These are phyloP conservation scores for Spinacia oleracea DNA, from an alignment of 179 eudicot species.

Conservation along the genomic window DNA sequence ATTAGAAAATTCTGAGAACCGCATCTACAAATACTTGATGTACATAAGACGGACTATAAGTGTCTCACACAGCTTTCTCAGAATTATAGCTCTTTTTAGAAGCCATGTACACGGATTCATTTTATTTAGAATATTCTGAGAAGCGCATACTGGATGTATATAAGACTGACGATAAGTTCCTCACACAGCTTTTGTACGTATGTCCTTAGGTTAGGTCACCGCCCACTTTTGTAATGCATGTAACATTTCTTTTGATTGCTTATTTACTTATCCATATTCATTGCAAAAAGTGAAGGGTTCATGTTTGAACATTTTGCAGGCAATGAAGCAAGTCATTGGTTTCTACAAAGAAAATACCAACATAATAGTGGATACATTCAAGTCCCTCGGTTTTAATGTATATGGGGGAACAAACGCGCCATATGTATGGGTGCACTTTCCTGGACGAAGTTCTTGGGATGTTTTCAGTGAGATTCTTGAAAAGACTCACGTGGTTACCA, in stretches of 20 bases:
- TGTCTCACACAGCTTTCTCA: no score
- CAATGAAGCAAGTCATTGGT: constrained; percentile 80
- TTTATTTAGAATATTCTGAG: background rate
- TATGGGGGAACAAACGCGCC: constrained; percentile 96
- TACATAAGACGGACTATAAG: no score
- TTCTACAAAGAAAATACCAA: constrained; percentile 87
- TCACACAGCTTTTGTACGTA: background rate
- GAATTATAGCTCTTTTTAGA: no score
- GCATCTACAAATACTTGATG: no score
- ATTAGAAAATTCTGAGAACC: background rate
- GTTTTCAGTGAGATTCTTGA: constrained; percentile 88
- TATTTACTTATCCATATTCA: background rate
- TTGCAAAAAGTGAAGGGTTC: background rate
- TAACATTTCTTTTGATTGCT: background rate
- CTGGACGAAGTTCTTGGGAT: constrained; percentile 96
- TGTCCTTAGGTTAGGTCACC: background rate
- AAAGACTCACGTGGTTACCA: constrained; percentile 89
- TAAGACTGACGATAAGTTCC: background rate
- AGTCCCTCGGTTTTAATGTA: constrained; percentile 86
- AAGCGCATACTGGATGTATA: background rate
- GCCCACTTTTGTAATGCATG: background rate
- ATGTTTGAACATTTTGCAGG: constrained; percentile 46
- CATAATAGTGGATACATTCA: constrained; percentile 76
- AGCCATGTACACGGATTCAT: background rate
- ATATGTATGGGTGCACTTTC: constrained; percentile 95